These are phyloP conservation scores for Hypsizygus ulmarius DNA, from an alignment of 1,284 basidiomycete species.

Conservation along the genomic window DNA sequence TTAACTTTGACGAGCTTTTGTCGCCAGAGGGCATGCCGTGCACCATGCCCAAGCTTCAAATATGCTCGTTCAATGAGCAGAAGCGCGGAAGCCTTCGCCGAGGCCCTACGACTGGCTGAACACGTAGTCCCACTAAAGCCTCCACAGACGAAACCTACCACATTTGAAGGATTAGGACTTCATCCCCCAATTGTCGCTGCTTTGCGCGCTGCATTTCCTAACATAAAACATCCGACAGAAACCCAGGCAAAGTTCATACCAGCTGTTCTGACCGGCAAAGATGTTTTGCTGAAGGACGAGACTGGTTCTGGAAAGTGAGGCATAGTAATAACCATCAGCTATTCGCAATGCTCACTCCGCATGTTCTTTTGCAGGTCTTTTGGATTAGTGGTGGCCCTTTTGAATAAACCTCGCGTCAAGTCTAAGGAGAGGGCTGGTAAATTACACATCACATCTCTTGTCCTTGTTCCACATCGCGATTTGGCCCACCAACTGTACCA, in stretches of 20 bases:
- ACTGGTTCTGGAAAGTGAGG: constrained; percentile 77
- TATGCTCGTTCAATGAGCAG: constrained; percentile 19
- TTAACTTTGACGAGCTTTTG: constrained; percentile 16
- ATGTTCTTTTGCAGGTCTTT: constrained; percentile 49
- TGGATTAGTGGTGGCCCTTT: constrained; percentile 59
- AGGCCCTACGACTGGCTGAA: neutral
- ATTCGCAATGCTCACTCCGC: constrained; percentile 5
- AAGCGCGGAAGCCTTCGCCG: constrained; percentile 20
- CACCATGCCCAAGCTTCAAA: constrained; percentile 9
- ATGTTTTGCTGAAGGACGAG: constrained; percentile 64
- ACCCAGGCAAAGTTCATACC: constrained; percentile 62
- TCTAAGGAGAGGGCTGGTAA: constrained; percentile 19
- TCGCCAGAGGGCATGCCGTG: constrained; percentile 19
- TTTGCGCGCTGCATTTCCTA: constrained; percentile 59
- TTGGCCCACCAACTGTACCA: constrained; percentile 65
- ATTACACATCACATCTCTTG: constrained; percentile 44
- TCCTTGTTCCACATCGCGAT: constrained; percentile 74
- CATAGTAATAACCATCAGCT: neutral
- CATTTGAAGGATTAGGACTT: constrained; percentile 53
- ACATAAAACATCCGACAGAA: constrained; percentile 54
- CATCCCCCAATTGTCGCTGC: constrained; percentile 45
- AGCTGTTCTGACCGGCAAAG: constrained; percentile 52
- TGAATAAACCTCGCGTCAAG: constrained; percentile 50
- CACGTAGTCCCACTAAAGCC: neutral
- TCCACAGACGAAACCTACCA: constrained; percentile 12